Evolutionary conservation across 306 rosid species (phyloP), one percentile per base, ranked within the genome.

Genomic region (Arachis hypogaea): DNA sequence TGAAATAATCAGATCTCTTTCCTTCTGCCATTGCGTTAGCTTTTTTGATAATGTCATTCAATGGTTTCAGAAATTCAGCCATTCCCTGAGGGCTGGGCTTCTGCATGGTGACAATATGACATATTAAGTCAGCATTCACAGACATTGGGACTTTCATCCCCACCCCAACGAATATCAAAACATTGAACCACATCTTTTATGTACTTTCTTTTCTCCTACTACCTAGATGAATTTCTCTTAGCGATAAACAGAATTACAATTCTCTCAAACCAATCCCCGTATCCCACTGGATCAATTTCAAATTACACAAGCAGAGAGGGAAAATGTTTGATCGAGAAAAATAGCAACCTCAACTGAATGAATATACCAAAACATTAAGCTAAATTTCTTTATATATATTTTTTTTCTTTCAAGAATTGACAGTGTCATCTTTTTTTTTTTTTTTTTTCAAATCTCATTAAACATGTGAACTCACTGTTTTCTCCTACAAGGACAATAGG

Each of bases 61-160:
- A 77, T 50, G 98, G 98, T 81, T 86, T 89, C 61, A 94, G 85
- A 85, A 94, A 94, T 80, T 88, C 96, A 71, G 85, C 88, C 70
- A 94, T 29, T 54, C 93, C 90, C n/a, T 86, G 84, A 54, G 38
- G 60, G 79, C 89, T 88, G 66, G 98, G 98, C 82, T 94, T 94
- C 98, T 94, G 92, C 82, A 69, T 42, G 78, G 60, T 33, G 68
- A 70, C 64, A 47, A 61, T 6, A 36, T 64, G 57, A 71, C 30
- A 47, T 3, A 60, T 75, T 59, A 79, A 59, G 46, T 18, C 63
- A 44, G 40, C 61, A 81, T 67, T 45, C 64, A 46, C 54, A 77
- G 72, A 36, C 50, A n/a, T 46, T 46, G 11, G 41, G 55, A 75
- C 43, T 72, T 11, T 4, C 38, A 33, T 2, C 4, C 4, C 38